phyloP scores from a whole-genome alignment of 306 rosid genomes.

The Cucumis melo region DNA sequence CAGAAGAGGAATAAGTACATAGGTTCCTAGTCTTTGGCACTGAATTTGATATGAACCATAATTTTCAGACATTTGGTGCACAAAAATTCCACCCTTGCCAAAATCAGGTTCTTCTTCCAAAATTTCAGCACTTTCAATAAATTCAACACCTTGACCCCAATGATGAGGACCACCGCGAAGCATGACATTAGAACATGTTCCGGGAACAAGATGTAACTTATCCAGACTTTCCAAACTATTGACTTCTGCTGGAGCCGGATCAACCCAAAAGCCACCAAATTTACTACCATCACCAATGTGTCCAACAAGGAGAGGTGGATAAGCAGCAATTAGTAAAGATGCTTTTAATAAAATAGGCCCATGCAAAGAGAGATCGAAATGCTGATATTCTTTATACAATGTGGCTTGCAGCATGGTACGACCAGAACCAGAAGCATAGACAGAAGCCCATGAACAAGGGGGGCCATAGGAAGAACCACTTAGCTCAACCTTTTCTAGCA shows the following conservation, averaged over 20 bases:
- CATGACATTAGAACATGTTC: constrained; percentile 45
- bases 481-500: constrained; percentile 23
- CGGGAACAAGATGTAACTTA: constrained; percentile 66
- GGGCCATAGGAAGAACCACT: constrained; percentile 29
- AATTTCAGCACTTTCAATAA: constrained; percentile 33
- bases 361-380: constrained; percentile 24
- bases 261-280: constrained; percentile 85
- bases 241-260: constrained; percentile 43
- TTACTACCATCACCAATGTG: constrained; percentile 74
- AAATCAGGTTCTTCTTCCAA: constrained; percentile 28
- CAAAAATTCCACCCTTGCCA: constrained; percentile 33
- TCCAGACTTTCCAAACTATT: constrained; percentile 33
- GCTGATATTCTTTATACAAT: constrained; percentile 47
- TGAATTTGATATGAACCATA: constrained; percentile 44
- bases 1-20: constrained; percentile 36
- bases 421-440: constrained; percentile 71
- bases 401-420: constrained; percentile 64
- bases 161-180: constrained; percentile 79
- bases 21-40: constrained; percentile 59
- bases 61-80: constrained; percentile 40
- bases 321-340: constrained; percentile 55
- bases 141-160: constrained; percentile 48
- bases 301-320: constrained; percentile 47
- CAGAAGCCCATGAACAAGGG: constrained; percentile 63
- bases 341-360: constrained; percentile 62